A percentile compares a stretch with the other conserved stretches of the same genome.
These are phyloP conservation scores for Thalassiosira livingstoniorum DNA, from an alignment of 352 stramenopile species.

Conservation along the genomic window DNA sequence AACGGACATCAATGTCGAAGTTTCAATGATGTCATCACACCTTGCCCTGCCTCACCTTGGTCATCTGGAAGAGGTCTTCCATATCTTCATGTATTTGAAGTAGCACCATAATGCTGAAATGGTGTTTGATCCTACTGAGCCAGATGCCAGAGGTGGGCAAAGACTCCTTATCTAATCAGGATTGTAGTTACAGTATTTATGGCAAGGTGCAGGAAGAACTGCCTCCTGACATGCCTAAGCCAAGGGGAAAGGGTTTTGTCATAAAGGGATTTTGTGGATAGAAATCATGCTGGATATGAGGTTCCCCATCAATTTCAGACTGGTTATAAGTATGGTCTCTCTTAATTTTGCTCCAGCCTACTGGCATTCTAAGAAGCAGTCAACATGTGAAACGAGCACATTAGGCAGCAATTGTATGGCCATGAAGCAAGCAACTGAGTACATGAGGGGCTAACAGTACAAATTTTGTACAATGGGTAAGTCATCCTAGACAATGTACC, in stretches of 20 bases:
- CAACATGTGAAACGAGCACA: conserved; percentile 23
- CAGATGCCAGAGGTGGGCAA: too few relatives aligned
- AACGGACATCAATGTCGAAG: conserved; percentile 61
- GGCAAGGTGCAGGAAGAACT: conserved; percentile 1
- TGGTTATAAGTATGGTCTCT: conserved; percentile 36
- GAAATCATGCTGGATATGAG: conserved; percentile 31
- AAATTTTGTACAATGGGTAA: conserved; percentile 69
- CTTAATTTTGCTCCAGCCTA: conserved; percentile 25
- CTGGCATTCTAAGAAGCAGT: conserved; percentile 41
- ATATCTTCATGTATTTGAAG: conserved; percentile 51
- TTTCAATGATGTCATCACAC: conserved; percentile 57
- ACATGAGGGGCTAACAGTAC: conserved; percentile 46
- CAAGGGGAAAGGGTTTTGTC: conserved; percentile 5
- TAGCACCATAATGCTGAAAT: conserved; percentile 29
- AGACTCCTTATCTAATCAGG: conserved; percentile 6
- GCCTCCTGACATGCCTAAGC: background rate
- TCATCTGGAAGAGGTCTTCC: conserved; percentile 42
- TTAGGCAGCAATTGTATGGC: conserved; percentile 60
- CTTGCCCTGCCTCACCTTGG: conserved; percentile 59
- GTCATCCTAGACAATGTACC: conserved; percentile 25
- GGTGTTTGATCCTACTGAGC: conserved; percentile 44
- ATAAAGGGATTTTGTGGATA: conserved; percentile 32
- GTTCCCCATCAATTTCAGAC: conserved; percentile 18
- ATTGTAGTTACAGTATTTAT: conserved; percentile 19
- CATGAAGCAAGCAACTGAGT: conserved; percentile 52